Percentiles rank a stretch among this genome's conserved stretches.
Conservation (phyloP, 2,329 filamentous ascomycete genomes). For the Colletotrichum magnum region DNA sequence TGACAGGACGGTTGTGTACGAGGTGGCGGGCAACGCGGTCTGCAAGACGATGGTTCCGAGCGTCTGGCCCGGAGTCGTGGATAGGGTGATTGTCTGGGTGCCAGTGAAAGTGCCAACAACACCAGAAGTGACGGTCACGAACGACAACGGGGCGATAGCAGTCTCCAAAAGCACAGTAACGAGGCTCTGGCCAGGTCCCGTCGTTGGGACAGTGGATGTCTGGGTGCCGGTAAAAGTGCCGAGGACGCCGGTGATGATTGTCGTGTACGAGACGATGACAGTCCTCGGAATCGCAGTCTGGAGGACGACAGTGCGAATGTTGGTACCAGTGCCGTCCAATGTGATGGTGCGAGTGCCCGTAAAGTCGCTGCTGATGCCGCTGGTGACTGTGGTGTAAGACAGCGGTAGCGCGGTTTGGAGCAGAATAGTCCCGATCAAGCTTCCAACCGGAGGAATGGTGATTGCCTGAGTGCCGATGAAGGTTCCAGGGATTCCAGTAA, state of each 20-base stretch:
- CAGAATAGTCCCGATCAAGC: constrained; percentile 8
- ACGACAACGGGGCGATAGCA: constrained; percentile 18
- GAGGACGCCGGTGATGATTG: constrained; percentile 14
- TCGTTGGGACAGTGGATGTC: constrained; percentile 9
- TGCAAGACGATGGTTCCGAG: constrained; percentile 17
- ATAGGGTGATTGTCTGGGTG: constrained; percentile 7
- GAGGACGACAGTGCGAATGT: constrained; percentile 13
- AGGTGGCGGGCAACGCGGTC: constrained; percentile 12
- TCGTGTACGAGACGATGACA: constrained; percentile 25
- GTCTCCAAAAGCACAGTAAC: constrained; percentile 29
- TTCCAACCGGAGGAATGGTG: constrained; percentile 10
- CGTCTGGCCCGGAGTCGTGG: constrained; percentile 2
- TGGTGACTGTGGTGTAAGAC: constrained; percentile 24
- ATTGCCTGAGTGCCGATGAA: constrained; percentile 6
- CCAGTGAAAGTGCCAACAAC: constrained; percentile 17
- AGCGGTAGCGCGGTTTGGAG: constrained; percentile 21
- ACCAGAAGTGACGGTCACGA: constrained; percentile 15
- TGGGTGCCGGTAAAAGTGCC: constrained; percentile 16
- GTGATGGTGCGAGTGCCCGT: constrained; percentile 18
- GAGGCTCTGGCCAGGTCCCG: constrained; percentile 20
- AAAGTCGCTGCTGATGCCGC: constrained; percentile 13
- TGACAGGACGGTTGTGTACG: constrained; percentile 3
- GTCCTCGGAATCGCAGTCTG: constrained; percentile 18
- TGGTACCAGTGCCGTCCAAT: constrained; percentile 9
- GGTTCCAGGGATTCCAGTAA: constrained; percentile 11